phyloP scores from a whole-genome alignment of 208 protist species.

The Acanthamoeba sp. region DNA sequence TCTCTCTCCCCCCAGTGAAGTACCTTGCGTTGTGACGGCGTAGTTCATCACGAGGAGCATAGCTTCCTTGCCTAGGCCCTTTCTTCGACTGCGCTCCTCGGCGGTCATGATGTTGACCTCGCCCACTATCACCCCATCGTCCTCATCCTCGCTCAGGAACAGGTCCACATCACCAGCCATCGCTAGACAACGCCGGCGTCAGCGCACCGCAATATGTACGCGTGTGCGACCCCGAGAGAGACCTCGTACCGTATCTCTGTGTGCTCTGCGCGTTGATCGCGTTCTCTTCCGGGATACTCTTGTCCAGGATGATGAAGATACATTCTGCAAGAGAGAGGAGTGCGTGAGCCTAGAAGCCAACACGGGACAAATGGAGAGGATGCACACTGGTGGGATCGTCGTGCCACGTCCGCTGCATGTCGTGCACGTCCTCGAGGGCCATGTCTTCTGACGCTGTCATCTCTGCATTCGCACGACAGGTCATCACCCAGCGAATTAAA shows the following conservation, averaged over 20 bases:
- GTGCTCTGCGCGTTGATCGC: conserved; percentile 13
- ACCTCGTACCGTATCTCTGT: conserved; percentile 47
- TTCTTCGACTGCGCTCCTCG: conserved; percentile 55
- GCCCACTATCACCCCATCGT: conserved; percentile 42
- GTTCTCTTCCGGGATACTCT: conserved; percentile 56
- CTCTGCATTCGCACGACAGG: neutral
- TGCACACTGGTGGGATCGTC: conserved; percentile 32
- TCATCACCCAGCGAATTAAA: neutral
- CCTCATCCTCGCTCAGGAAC: conserved; percentile 49
- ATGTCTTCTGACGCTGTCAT: conserved; percentile 69
- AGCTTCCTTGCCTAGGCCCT: conserved; percentile 57
- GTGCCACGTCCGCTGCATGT: conserved; percentile 62
- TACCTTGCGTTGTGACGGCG: conserved; percentile 11
- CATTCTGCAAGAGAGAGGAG: neutral
- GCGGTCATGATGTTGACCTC: conserved; percentile 76
- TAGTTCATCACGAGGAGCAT: conserved; percentile 57
- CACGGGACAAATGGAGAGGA: neutral
- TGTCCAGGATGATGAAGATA: conserved; percentile 73
- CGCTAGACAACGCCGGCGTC: too few relatives aligned
- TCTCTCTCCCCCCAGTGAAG: neutral
- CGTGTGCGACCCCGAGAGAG: neutral
- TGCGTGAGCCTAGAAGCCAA: neutral
- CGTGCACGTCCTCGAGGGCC: conserved; percentile 60
- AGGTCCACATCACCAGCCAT: conserved; percentile 72
- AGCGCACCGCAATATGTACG: too few relatives aligned